phyloP scores from a whole-genome alignment of 768 basidiomycete genomes.

The Porpolomopsis calyptriformis region DNA sequence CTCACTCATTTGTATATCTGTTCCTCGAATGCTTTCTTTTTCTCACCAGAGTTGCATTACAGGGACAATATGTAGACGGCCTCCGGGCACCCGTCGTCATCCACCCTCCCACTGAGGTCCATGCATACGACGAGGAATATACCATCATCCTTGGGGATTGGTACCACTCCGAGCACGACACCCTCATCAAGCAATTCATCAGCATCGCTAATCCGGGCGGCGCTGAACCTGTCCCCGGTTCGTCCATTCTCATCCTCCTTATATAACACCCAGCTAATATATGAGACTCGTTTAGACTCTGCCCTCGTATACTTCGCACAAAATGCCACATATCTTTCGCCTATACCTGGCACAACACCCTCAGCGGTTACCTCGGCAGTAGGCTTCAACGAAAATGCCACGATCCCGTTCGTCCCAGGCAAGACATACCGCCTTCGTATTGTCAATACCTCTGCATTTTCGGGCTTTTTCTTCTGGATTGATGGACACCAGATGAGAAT shows the following conservation, averaged over 20 bases:
- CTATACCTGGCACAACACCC: conserved; percentile 39
- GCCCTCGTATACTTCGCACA: conserved; percentile 78
- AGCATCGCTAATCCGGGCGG: conserved; percentile 69
- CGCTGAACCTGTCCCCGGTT: conserved; percentile 82
- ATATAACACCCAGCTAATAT: background rate
- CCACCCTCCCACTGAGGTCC: conserved; percentile 52
- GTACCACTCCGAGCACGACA: conserved; percentile 73
- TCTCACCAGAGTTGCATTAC: conserved; percentile 4
- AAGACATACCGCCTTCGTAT: conserved; percentile 86
- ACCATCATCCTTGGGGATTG: conserved; percentile 83
- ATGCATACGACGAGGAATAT: conserved; percentile 83
- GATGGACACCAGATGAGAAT: conserved; percentile 80
- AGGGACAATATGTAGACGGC: conserved; percentile 91
- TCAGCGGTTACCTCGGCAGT: conserved; percentile 45
- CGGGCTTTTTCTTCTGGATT: conserved; percentile 78
- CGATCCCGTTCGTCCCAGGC: conserved; percentile 73
- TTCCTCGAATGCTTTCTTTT: background rate
- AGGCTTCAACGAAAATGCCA: conserved; percentile 82
- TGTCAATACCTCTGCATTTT: conserved; percentile 70
- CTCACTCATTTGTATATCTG: conserved; percentile 42
- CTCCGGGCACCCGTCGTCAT: conserved; percentile 80
- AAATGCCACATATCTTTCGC: conserved; percentile 57
- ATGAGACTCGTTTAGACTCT: conserved; percentile 40
- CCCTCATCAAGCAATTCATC: conserved; percentile 56
- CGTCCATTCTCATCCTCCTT: conserved; percentile 8